Evolutionary conservation across 1,139 yeast species (phyloP).

Genomic region (Debaryomyces fabryi): DNA sequence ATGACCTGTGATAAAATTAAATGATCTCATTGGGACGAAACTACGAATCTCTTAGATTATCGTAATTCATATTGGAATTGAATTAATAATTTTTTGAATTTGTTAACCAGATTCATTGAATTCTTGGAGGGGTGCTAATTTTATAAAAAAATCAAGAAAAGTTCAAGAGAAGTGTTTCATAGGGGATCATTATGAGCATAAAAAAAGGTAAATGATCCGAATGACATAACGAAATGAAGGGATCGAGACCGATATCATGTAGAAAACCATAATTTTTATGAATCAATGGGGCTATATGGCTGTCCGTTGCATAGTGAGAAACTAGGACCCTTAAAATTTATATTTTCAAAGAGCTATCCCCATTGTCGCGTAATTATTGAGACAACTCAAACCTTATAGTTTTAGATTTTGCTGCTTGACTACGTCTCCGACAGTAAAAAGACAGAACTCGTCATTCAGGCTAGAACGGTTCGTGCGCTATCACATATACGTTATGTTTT

Average conservation of each 20-base stretch:
- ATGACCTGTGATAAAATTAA: neutral
- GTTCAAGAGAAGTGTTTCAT: neutral
- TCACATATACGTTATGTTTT: neutral
- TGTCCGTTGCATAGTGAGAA: neutral
- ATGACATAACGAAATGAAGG: neutral
- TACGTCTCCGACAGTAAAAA: neutral
- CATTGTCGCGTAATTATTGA: conserved; percentile 3
- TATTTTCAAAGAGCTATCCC: neutral
- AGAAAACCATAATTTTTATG: neutral
- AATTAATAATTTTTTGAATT: neutral
- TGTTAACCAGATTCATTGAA: neutral
- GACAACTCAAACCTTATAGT: neutral
- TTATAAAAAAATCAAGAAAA: neutral
- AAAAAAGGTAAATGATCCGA: neutral
- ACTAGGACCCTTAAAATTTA: neutral
- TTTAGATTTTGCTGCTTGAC: neutral
- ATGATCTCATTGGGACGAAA: neutral
- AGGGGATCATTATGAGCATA: neutral
- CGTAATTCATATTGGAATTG: neutral
- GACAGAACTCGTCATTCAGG: too few relatives aligned
- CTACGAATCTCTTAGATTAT: neutral
- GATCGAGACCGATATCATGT: neutral
- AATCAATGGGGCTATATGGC: neutral
- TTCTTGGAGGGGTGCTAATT: neutral
- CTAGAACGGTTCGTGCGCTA: neutral